Evolutionary conservation across 2,329 filamentous ascomycete genomes (phyloP), one percentile per base, ranked within the genome.

Genomic region (Fusarium vanettenii): DNA sequence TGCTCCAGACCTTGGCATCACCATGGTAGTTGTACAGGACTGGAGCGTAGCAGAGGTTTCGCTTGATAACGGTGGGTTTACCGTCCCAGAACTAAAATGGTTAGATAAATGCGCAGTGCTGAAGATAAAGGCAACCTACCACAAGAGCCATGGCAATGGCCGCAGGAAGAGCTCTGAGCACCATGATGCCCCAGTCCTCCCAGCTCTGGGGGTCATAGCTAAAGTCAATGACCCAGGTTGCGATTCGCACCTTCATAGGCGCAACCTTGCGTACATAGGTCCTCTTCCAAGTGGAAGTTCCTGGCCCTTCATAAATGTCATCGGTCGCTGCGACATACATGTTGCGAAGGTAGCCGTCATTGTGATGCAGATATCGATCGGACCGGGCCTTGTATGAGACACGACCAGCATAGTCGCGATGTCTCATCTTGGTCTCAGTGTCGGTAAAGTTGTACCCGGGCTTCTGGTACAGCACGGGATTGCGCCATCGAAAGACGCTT

Each of bases 201-300:
- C 77, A 79, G n/a, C 75, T 78, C 60, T 76, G 52, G 8, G 74
- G 75, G n/a, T 79, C 77, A 20, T 79, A 77, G 39, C 65, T 76
- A 22, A 79, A 79, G 66, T 79, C 77, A 13, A 79, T 71, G 41
- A 79, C 74, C 77, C 77, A 79, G 5, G 77, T 79, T 11, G 77
- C 77, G 27, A 78, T 76, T 13, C 77, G 73, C 33, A 79, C 70
- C 60, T 79, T 79, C 35, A 76, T 45, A 4, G 77, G 73, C 6
- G 77, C 74, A 4, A 79, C 77, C 57, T 76, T 78, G 52, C 73
- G 76, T 45, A 79, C 75, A 57, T 76, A 79, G 31, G 77, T 79
- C 48, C 77, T 70, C 67, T 72, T 78, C 77, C 77, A 79, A 50
- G 77, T 79, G n/a, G 77, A 79, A 48, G 71, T 79, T 2, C 74